Base-by-base conservation (phyloP, 2,329 filamentous ascomycete genomes). In the Cladobotryum mycophilum region DNA sequence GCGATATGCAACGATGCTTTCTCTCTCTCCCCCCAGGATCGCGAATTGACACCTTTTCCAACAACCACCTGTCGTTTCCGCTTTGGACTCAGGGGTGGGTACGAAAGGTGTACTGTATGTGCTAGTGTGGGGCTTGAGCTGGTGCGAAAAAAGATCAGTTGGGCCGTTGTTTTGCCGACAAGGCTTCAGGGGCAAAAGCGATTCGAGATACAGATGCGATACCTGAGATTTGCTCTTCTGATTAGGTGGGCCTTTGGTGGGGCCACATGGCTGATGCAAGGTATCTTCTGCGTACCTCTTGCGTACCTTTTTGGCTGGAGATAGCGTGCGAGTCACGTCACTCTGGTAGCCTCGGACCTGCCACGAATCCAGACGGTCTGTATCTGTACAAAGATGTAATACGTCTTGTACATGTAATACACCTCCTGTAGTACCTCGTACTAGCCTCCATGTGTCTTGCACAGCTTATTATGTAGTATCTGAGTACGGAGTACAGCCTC, bases 1-100 rank as follows among this genome's bases (percentile, higher is more conserved):
- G 25, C 25, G 25, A 30, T 30, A 30, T 30, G 3, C 20, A 20
- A 20, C 25, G 25, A 30, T 30, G 25, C 25, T 30, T 7, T n/a
- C n/a, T n/a, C n/a, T n/a, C n/a, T n/a, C n/a, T n/a, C 6, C 25
- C 25, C 25, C 25, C 25, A 7, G 30, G 17, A 35, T 55, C 53
- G 53, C 53, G 53, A 55, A 55, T 52, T 53, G 52, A 47, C 52
- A 54, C 52, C 52, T 52, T 47, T 41, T 40, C 51, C 47, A 45
- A 41, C 41, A 41, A 33, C 41, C 46, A 49, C 36, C 38, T 45
- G 18, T 36, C 17, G 36, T 30, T 36, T 35, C 18, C 35, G 4
- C 36, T 40, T 40, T n/a, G 25, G 25, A 30, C 25, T 30, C 25
- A 30, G 25, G 25, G 25, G 25, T 13, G n/a, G 44, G 33, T 38